phyloP scores from a whole-genome alignment of 2,329 filamentous ascomycete genomes.

The Escovopsis weberi region DNA sequence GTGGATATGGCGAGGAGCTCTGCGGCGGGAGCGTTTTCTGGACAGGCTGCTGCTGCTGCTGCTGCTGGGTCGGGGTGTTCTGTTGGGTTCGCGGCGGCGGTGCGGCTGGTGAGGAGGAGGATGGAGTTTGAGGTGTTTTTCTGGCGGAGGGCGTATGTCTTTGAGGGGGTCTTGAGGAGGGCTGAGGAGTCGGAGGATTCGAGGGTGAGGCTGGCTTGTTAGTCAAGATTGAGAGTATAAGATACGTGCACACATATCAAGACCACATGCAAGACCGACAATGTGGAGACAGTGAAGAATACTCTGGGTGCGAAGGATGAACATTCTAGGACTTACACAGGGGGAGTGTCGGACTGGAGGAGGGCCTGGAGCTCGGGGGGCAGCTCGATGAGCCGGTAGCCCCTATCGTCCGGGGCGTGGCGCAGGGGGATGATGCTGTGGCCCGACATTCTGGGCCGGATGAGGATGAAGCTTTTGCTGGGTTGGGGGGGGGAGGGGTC shows the following conservation, averaged over 20 bases:
- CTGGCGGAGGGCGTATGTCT: constrained; percentile 45
- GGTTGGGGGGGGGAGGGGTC: too few relatives aligned
- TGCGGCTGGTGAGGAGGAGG: constrained; percentile 32
- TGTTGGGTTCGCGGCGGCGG: neutral
- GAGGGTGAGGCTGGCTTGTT: constrained; percentile 27
- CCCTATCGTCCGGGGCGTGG: constrained; percentile 31
- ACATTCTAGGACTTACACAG: constrained; percentile 26
- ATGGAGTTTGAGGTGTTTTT: constrained; percentile 56
- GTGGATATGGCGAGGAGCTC: constrained; percentile 35
- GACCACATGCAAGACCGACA: neutral
- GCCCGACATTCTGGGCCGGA: constrained; percentile 24
- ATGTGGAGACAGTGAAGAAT: too few relatives aligned
- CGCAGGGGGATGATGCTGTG: constrained; percentile 36
- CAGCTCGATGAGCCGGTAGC: constrained; percentile 48
- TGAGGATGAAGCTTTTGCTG: too few relatives aligned
- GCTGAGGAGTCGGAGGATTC: constrained; percentile 34
- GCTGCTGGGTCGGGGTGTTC: constrained; percentile 8
- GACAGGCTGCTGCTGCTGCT: constrained; percentile 7
- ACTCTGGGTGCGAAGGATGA: too few relatives aligned
- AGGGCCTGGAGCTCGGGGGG: constrained; percentile 42
- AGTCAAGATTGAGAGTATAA: neutral
- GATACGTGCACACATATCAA: neutral
- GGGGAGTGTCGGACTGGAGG: constrained; percentile 38
- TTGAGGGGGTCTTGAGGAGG: constrained; percentile 35
- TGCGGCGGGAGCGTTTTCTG: neutral